Evolutionary conservation across 108 stramenopile genomes (phyloP).

Genomic region (Poteriospumella lacustris): DNA sequence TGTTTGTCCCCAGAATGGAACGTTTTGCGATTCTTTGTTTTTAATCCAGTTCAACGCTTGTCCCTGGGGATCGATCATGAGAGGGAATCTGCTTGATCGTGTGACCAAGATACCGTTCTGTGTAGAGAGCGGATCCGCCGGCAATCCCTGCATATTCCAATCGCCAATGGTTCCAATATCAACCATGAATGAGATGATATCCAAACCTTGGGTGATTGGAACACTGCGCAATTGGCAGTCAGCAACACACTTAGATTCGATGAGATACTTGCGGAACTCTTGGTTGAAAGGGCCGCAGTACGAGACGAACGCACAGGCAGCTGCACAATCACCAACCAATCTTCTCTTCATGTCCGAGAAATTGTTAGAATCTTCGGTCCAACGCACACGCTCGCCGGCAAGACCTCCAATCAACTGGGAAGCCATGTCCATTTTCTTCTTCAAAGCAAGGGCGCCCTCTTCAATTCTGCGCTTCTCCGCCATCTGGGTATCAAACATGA

Average conservation of each 20-base stretch:
- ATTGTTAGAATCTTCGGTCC: slow-evolving; percentile 78
- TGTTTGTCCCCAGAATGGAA: slow-evolving; percentile 56
- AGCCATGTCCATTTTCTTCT: slow-evolving; percentile 80
- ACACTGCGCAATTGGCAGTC: slow-evolving; percentile 70
- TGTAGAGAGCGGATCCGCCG: slow-evolving; percentile 75
- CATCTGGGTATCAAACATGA: slow-evolving; percentile 73
- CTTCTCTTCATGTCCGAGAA: slow-evolving; percentile 73
- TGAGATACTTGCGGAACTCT: slow-evolving; percentile 69
- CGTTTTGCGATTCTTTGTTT: slow-evolving; percentile 64
- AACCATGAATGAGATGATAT: slow-evolving; percentile 72
- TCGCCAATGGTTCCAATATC: slow-evolving; percentile 78
- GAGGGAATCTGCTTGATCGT: slow-evolving; percentile 71
- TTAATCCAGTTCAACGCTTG: slow-evolving; percentile 80
- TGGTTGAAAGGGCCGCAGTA: slow-evolving; percentile 89
- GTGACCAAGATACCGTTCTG: slow-evolving; percentile 87
- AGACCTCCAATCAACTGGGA: slow-evolving; percentile 72
- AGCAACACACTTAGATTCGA: slow-evolving; percentile 69
- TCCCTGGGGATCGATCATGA: slow-evolving; percentile 81
- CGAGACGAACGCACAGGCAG: slow-evolving; percentile 74
- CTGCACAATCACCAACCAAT: slow-evolving; percentile 79
- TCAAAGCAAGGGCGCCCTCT: slow-evolving; percentile 65
- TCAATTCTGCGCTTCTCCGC: slow-evolving; percentile 68
- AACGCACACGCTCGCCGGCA: slow-evolving; percentile 71
- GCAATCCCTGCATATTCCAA: slow-evolving; percentile 79
- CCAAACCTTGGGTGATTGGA: slow-evolving; percentile 69